Evolutionary conservation across 345 rosid genomes (phyloP).

Genomic region (Salix exigua): DNA sequence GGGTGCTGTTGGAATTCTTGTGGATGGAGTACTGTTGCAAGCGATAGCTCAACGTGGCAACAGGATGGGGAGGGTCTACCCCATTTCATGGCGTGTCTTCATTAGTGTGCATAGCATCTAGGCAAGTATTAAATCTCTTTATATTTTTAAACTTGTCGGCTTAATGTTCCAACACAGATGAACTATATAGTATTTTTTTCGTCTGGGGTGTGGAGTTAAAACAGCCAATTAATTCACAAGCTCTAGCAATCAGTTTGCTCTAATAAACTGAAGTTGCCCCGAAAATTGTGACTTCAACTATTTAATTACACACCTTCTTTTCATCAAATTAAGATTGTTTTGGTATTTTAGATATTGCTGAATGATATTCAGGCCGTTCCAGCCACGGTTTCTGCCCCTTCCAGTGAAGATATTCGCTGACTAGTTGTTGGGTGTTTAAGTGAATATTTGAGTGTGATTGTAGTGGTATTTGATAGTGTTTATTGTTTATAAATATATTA

Average conservation of each 20-base stretch:
- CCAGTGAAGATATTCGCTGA: too few species aligned
- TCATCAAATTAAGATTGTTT: neutral
- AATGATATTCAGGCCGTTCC: neutral
- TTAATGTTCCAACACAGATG: neutral
- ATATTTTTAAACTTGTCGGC: neutral
- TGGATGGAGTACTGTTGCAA: slow-evolving; percentile 27
- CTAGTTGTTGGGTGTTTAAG: too few species aligned
- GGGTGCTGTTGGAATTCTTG: slow-evolving; percentile 36
- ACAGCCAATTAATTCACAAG: too few species aligned
- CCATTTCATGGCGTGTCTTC: slow-evolving; percentile 47
- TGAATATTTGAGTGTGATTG: too few species aligned
- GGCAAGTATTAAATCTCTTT: neutral
- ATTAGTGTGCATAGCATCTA: slow-evolving; percentile 4
- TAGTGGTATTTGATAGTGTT: too few species aligned
- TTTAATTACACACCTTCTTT: neutral
- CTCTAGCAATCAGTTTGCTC: neutral
- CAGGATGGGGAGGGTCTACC: slow-evolving; percentile 40
- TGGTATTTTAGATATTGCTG: neutral
- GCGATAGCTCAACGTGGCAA: slow-evolving; percentile 49
- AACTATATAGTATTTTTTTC: too few species aligned
- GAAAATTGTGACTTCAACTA: neutral
- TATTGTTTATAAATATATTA: too few species aligned
- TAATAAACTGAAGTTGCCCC: neutral
- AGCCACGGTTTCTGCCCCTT: too few species aligned
- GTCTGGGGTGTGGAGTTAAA: too few species aligned